A percentile compares a stretch with the other conserved stretches of the same genome.
These are phyloP conservation scores for Pisolithus microcarpus DNA, from an alignment of 768 basidiomycete genomes.

Conservation along the genomic window DNA sequence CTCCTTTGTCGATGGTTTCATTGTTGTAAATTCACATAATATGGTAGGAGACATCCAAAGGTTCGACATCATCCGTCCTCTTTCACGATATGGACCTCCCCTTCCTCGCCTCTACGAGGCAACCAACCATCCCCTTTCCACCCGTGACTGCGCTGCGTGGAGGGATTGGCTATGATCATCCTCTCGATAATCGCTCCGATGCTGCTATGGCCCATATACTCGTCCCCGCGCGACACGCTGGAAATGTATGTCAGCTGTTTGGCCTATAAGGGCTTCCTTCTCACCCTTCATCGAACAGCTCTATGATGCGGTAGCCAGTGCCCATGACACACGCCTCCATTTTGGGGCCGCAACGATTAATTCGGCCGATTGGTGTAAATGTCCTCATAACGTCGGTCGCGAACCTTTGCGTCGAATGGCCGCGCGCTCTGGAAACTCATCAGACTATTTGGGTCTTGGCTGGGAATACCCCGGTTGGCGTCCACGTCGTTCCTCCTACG, in stretches of 20 bases:
- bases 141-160: conserved; percentile 9
- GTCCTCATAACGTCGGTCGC: conserved; percentile 7
- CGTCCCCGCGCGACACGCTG: conserved; percentile 8
- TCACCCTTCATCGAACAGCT: conserved; percentile 13
- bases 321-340: conserved; percentile 18
- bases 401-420: conserved; percentile 14
- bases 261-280: not conserved
- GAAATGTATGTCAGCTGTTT: conserved; percentile 8
- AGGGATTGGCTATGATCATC: conserved; percentile 14
- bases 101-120: conserved; percentile 5
- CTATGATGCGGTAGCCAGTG: conserved; percentile 23
- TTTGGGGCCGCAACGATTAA: conserved; percentile 7
- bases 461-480: conserved; percentile 17
- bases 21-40: too few relatives aligned
- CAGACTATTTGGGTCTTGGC: conserved; percentile 19
- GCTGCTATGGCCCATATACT: conserved; percentile 12
- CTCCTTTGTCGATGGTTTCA: too few relatives aligned
- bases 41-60: not conserved
- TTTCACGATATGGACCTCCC: not conserved
- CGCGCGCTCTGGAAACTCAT: conserved; percentile 8
- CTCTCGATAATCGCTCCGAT: conserved; percentile 22
- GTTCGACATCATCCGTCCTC: not conserved
- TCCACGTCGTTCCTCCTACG: conserved; percentile 19
- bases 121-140: conserved; percentile 2
- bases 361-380: conserved; percentile 1